Evolutionary conservation across 2,329 filamentous ascomycete species (phyloP).

Genomic region (Aspergillus arachidicola): DNA sequence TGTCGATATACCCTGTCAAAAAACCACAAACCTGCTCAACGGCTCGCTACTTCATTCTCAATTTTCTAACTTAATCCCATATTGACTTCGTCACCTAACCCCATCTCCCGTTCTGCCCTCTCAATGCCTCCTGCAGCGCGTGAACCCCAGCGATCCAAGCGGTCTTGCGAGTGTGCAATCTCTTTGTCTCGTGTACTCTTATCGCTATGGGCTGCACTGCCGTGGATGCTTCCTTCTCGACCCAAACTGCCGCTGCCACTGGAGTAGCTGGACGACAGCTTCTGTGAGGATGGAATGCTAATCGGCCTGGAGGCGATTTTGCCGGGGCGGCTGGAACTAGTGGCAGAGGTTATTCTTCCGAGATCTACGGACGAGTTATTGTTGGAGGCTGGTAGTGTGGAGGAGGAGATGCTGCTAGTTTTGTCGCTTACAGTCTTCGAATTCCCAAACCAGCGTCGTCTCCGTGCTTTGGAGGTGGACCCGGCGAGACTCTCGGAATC

Average conservation of each 20-base stretch:
- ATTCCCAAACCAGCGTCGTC: slow-evolving; percentile 43
- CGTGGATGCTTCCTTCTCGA: slow-evolving; percentile 26
- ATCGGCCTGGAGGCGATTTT: slow-evolving; percentile 32
- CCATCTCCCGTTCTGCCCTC: slow-evolving; percentile 62
- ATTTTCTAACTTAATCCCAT: slow-evolving; percentile 73
- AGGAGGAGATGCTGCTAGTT: slow-evolving; percentile 20
- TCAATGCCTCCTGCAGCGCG: slow-evolving; percentile 58
- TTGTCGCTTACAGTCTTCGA: slow-evolving; percentile 35
- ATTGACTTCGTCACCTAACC: slow-evolving; percentile 78
- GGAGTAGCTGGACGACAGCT: slow-evolving; percentile 30
- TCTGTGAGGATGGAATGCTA: slow-evolving; percentile 33
- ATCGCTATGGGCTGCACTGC: slow-evolving; percentile 32
- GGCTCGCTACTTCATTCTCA: neutral
- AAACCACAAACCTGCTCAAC: neutral
- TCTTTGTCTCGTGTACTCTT: slow-evolving; percentile 42
- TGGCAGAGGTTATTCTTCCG: slow-evolving; percentile 26
- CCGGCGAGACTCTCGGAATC: slow-evolving; percentile 32
- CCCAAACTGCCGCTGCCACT: slow-evolving; percentile 21
- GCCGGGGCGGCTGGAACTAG: slow-evolving; percentile 21
- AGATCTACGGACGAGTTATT: slow-evolving; percentile 26
- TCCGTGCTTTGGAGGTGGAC: slow-evolving; percentile 33
- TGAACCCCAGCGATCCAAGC: slow-evolving; percentile 55
- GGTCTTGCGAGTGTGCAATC: slow-evolving; percentile 46
- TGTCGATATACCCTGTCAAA: neutral
- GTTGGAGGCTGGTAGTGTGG: slow-evolving; percentile 19